phyloP scores from a whole-genome alignment of 2,329 filamentous ascomycete species.

The Pseudocercospora vitis region DNA sequence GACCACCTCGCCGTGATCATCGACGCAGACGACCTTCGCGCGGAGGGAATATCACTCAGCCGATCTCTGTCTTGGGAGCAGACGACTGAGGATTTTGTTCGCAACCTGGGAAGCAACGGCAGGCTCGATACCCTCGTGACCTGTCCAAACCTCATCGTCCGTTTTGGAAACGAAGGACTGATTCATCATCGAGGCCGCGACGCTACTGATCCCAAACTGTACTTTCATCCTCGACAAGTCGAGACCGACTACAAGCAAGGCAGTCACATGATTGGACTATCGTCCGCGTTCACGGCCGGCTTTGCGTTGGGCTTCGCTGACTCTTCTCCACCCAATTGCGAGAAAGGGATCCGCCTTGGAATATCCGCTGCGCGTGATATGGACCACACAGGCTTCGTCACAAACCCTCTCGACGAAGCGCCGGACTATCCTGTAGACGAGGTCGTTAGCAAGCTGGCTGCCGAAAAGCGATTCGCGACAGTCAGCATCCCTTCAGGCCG shows the following conservation, averaged over 20 bases:
- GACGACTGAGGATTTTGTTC: slow-evolving; percentile 38
- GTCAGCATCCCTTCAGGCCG: slow-evolving; percentile 35
- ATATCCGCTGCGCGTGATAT: slow-evolving; percentile 33
- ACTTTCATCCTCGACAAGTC: slow-evolving; percentile 34
- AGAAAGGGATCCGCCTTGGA: slow-evolving; percentile 34
- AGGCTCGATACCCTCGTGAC: slow-evolving; percentile 38
- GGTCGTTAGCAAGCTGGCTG: slow-evolving; percentile 28
- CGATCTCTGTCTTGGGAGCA: slow-evolving; percentile 37
- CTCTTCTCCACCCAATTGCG: slow-evolving; percentile 32
- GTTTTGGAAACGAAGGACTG: slow-evolving; percentile 38
- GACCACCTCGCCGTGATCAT: slow-evolving; percentile 38
- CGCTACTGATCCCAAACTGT: slow-evolving; percentile 37
- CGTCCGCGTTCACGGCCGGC: slow-evolving; percentile 37
- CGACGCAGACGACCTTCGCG: slow-evolving; percentile 38
- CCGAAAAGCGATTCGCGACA: slow-evolving; percentile 29
- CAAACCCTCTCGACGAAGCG: slow-evolving; percentile 25
- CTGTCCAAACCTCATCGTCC: slow-evolving; percentile 38
- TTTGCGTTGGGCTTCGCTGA: slow-evolving; percentile 37
- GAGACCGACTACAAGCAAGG: slow-evolving; percentile 24
- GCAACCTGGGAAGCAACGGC: slow-evolving; percentile 38
- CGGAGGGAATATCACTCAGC: slow-evolving; percentile 38
- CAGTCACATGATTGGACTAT: slow-evolving; percentile 30
- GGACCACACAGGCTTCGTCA: slow-evolving; percentile 31
- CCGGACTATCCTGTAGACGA: slow-evolving; percentile 35
- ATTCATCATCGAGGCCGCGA: slow-evolving; percentile 39